Conservation (phyloP, 2,329 filamentous ascomycete genomes). For the Shiraia sp. region DNA sequence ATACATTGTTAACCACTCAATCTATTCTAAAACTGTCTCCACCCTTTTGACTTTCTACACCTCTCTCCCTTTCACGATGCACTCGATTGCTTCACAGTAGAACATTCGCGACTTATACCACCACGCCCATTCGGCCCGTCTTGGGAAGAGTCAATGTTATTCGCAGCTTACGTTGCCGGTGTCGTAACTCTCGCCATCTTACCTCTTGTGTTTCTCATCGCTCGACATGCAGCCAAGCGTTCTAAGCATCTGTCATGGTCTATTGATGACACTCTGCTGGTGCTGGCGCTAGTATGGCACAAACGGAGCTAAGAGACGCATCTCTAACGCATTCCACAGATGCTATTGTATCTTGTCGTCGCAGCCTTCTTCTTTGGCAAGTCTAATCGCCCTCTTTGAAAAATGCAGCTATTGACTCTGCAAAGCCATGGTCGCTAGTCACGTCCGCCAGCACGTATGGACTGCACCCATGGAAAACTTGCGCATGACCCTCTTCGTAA, state of each 20-base stretch:
- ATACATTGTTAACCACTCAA: no score
- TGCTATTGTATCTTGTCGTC: constrained; percentile 20
- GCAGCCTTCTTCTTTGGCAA: constrained; percentile 18
- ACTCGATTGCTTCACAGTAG: no score
- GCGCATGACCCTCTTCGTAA: constrained; percentile 20
- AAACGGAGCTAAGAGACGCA: not conserved
- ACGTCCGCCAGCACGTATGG: constrained; percentile 13
- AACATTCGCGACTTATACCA: no score
- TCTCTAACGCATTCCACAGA: constrained; percentile 11
- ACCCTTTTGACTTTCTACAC: no score
- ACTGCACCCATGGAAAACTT: constrained; percentile 10
- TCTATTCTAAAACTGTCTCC: no score
- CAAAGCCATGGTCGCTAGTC: constrained; percentile 19
- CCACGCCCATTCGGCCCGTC: no score
- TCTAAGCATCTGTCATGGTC: constrained; percentile 17
- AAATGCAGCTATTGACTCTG: constrained; percentile 7
- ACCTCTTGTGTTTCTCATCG: constrained; percentile 20
- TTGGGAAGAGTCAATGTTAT: constrained; percentile 10
- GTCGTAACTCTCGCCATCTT: constrained; percentile 20
- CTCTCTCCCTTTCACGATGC: no score
- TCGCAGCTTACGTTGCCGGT: constrained; percentile 12
- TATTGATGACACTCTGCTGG: constrained; percentile 26
- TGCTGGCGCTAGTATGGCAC: constrained; percentile 20
- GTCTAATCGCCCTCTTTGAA: constrained; percentile 3
- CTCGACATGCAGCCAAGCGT: constrained; percentile 25